Evolutionary conservation across 164 flowering plant genomes (phyloP).

Genomic region (Berberis vulgaris): DNA sequence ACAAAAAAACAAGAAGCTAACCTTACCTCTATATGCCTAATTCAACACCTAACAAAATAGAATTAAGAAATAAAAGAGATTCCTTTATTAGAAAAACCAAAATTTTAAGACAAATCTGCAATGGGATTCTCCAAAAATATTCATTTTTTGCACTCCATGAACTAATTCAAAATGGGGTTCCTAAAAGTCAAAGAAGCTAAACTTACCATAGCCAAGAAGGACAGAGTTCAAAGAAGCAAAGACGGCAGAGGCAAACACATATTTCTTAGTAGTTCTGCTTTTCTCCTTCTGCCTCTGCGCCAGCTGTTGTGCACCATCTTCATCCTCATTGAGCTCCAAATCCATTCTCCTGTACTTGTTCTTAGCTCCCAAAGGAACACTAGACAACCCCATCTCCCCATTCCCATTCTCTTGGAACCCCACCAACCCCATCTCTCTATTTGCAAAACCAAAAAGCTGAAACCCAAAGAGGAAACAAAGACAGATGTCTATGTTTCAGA

Average conservation of each 20-base stretch:
- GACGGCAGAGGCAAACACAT: conserved; percentile 23
- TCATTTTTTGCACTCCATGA: not conserved
- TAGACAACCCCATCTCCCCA: conserved; percentile 4
- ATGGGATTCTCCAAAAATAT: not conserved
- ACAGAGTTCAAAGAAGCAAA: conserved; percentile 31
- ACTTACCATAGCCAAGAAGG: conserved; percentile 28
- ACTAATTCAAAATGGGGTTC: not conserved
- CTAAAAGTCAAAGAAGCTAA: not conserved
- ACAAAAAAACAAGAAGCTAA: not conserved
- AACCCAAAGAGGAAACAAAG: not conserved
- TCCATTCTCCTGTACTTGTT: conserved; percentile 19
- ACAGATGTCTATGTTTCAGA: not conserved
- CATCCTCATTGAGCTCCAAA: conserved; percentile 12
- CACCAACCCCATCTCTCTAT: conserved; percentile 15
- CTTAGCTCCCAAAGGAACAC: conserved; percentile 12
- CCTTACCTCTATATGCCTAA: no score
- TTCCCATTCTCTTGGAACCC: conserved; percentile 12
- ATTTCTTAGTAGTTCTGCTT: conserved; percentile 11
- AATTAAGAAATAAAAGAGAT: no score
- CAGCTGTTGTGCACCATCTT: not conserved
- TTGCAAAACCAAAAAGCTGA: not conserved
- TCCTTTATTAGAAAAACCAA: no score
- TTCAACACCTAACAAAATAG: no score
- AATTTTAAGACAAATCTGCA: no score
- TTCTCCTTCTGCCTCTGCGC: not conserved